Evolutionary conservation across 441 rosid genomes (phyloP).

Genomic region (Jatropha podagrica): DNA sequence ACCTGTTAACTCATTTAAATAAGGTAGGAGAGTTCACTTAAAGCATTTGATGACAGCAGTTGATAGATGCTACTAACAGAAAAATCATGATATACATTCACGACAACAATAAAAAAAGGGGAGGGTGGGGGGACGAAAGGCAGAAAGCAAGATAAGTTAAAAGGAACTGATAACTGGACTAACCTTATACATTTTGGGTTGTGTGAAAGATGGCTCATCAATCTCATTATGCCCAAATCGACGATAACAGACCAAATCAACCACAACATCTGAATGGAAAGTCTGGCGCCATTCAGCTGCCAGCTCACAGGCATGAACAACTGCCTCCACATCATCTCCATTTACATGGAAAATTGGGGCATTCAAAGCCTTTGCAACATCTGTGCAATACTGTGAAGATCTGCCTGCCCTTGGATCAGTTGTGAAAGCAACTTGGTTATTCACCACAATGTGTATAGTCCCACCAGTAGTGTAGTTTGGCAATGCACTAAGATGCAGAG

Average conservation of each 20-base stretch:
- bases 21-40: slow-evolving; percentile 13
- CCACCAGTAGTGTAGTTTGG: slow-evolving; percentile 96
- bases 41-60: slow-evolving; percentile 10
- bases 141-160: background rate
- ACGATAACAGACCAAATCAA: slow-evolving; percentile 90
- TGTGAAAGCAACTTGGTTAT: slow-evolving; percentile 98
- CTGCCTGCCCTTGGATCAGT: slow-evolving; percentile 95
- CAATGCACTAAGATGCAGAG: slow-evolving; percentile 94
- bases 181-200: slow-evolving; percentile 97
- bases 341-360: slow-evolving; percentile 96
- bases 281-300: slow-evolving; percentile 99
- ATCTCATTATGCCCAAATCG: slow-evolving; percentile 95
- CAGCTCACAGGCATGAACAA: slow-evolving; percentile 89
- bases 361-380: slow-evolving; percentile 94
- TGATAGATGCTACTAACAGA: background rate
- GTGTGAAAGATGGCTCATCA: slow-evolving; percentile 95
- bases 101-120: slow-evolving; percentile 2
- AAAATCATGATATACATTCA: slow-evolving; percentile 2
- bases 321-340: slow-evolving; percentile 96
- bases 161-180: background rate
- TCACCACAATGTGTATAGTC: slow-evolving; percentile 94
- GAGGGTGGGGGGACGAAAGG: background rate
- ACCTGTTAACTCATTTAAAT: slow-evolving; percentile 45
- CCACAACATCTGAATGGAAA: slow-evolving; percentile 93
- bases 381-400: slow-evolving; percentile 96